Evolutionary conservation across 306 rosid species (phyloP), one percentile per base, ranked within the genome.

Genomic region (Begonia masoniana): DNA sequence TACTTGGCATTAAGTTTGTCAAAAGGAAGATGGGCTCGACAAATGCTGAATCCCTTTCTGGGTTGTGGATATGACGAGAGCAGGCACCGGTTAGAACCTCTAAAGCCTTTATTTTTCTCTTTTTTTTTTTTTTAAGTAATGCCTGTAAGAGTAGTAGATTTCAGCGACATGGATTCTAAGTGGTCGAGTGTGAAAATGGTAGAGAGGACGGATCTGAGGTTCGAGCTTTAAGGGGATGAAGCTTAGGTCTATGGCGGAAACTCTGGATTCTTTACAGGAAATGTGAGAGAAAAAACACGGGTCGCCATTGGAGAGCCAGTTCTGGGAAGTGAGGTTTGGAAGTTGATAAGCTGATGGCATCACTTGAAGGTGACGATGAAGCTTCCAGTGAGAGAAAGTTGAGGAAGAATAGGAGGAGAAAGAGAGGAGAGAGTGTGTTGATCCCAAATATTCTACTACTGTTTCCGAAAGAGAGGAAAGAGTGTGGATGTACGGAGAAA

Each of bases 161-260:
- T 66, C 1, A 92, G 72, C 15, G 65, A 10, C 12, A 92, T 78
- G n/a, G 50, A 15, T 24, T 92, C 77, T 2, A 92, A 73, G 59
- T 71, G 75, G 52, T 75, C 78, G 0, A 92, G 78, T 9, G 75
- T 13, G 52, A 80, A 71, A 13, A 91, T 76, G 35, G 57, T 63
- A 36, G 75, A 35, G 4, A 76, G 56, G 9, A 91, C 69, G 3
- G 62, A 13, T 59, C 68, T 70, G 65, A 92, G 79, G 61, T 92
- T 81, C 0, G 84, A 70, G 55, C 59, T n/a, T 45, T n/a, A 92
- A 52, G 1, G 72, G 13, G 35, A 57, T 11, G 23, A 0, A 24
- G 71, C 73, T 75, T 24, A 92, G 80, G 76, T 86, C 78, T 58
- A 92, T 83, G 68, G 87, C 63, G 56, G 82, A 71, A 12, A 83